Evolutionary conservation across 2,329 filamentous ascomycete species (phyloP).

Genomic region (Aspergillus neoniger): DNA sequence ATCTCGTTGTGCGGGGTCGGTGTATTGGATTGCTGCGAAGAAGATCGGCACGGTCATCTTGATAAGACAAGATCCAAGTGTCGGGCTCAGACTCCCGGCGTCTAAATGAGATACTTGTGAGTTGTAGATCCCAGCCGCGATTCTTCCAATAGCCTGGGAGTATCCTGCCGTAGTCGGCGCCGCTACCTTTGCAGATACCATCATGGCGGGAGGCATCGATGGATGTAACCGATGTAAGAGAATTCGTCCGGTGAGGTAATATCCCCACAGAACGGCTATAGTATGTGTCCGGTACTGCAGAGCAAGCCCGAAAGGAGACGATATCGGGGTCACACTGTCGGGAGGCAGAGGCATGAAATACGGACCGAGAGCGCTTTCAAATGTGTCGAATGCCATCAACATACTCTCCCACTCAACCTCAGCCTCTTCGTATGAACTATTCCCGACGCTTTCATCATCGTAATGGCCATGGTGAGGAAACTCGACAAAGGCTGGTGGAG

Average conservation of each 20-base stretch:
- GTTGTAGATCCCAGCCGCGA: slow-evolving; percentile 68
- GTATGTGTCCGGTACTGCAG: slow-evolving; percentile 81
- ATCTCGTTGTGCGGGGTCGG: slow-evolving; percentile 68
- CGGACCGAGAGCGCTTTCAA: slow-evolving; percentile 64
- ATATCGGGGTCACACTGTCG: slow-evolving; percentile 63
- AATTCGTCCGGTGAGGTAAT: slow-evolving; percentile 83
- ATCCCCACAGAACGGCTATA: slow-evolving; percentile 85
- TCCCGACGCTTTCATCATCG: slow-evolving; percentile 60
- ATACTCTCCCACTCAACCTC: slow-evolving; percentile 71
- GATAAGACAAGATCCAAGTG: slow-evolving; percentile 76
- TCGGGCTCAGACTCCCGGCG: slow-evolving; percentile 66
- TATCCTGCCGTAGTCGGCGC: slow-evolving; percentile 70
- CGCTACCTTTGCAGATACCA: slow-evolving; percentile 79
- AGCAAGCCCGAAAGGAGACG: slow-evolving; percentile 78
- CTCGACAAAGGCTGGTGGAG: slow-evolving; percentile 56
- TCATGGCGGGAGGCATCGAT: slow-evolving; percentile 84
- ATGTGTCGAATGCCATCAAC: slow-evolving; percentile 43
- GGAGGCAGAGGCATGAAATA: slow-evolving; percentile 74
- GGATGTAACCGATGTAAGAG: slow-evolving; percentile 81
- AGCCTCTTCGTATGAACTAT: slow-evolving; percentile 67
- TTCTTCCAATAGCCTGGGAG: slow-evolving; percentile 75
- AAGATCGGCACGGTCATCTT: slow-evolving; percentile 83
- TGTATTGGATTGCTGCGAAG: slow-evolving; percentile 80
- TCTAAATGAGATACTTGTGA: slow-evolving; percentile 41
- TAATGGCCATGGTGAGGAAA: slow-evolving; percentile 16